Base-by-base conservation (phyloP, 1,139 yeast species). In the Kurtzmaniella quercitrusa region DNA sequence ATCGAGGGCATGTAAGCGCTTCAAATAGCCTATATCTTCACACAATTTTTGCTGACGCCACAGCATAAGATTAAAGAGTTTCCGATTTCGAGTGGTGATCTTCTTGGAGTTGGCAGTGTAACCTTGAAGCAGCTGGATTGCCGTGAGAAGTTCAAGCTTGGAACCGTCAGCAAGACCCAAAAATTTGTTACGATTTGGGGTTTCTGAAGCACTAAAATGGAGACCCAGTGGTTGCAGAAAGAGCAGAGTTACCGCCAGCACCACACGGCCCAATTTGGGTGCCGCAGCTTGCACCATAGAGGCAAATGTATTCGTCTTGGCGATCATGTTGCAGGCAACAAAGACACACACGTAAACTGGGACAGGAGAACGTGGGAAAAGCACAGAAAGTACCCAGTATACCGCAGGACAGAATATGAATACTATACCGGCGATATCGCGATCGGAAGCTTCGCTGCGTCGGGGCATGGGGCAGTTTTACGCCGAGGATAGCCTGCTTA, bases 1-100 rank as follows among this genome's bases (percentile, higher is more conserved):
- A 40, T 82, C 84, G 3, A 81, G 64, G 14, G 53, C 51, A 17
- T 67, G 60, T 33, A 85, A 58, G 49, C 83, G 82, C 18, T 69
- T 63, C 20, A 71, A 54, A 59, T 85, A 86, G 0, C 85, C 84
- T 2, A 73, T 70, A 15, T 74, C 67, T 18, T 71, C 71, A 36
- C 81, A 77, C 32, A 78, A 51, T 26, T 68, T 63, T 50, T 79
- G 84, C 51, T 82, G 87, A 44, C 76, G 65, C 69, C 77, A 71
- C 3, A 76, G 60, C 76, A 81, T 68, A 53, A 69, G 54, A 44
- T 71, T 71, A 57, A 72, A 78, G 36, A 78, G 52, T 35, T 60
- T 61, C 19, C 74, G 62, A 40, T 79, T 67, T 40, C 76, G 60
- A 36, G 72, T 76, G 42, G 77, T 77, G 63, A 71, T 59, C 12